Base-by-base conservation (phyloP, 139 green algal species). In the Haematococcus lacustris region DNA sequence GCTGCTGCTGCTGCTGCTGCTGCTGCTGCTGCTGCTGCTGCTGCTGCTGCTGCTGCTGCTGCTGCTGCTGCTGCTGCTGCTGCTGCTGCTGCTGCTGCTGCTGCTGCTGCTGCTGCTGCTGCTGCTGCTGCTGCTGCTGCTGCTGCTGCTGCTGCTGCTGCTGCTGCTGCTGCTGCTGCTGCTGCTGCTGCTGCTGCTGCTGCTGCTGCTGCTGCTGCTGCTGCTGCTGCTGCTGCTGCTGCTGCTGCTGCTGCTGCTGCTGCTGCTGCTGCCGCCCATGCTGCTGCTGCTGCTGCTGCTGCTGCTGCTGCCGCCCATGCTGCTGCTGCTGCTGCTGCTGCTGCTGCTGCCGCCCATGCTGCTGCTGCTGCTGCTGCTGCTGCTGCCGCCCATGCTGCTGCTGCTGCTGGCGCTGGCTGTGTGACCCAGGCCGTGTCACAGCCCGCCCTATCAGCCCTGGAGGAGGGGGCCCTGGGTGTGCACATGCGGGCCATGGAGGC, bases 111-210 rank as follows among this genome's bases (percentile, higher is more conserved):
- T 33, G 28, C 60, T 51, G 60, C 28, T 53, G 32, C 37, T 73
- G 65, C 64, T 73, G 65, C 65, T 73, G 65, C 65, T 75, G 57
- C 57, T 75, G 59, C 70, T 75, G 57, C 62, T 72, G 30, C 6
- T 43, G 68, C 30, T 62, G 53, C 66, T 69, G 66, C 51, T 72
- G 2, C 1, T 33, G 39, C 43, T 64, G 59, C 39, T 63, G 38
- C 57, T n/a, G 38, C 62, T 53, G 39, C 38, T 30, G 38, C 53
- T 71, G 26, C 66, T 41, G 62, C 59, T 17, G 60, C 40, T 64
- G 71, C 61, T 59, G 35, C 61, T 40, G 51, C 4, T 47, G 57
- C 61, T 53, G 47, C 39, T 67, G 51, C 37, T 32, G 40, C 32
- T 57, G 34, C 6, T 41, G 6, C 23, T 21, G 23, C 28, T 26